Conservation (phyloP, 2,329 filamentous ascomycete genomes). For the Xylariomycetidae sp. region DNA sequence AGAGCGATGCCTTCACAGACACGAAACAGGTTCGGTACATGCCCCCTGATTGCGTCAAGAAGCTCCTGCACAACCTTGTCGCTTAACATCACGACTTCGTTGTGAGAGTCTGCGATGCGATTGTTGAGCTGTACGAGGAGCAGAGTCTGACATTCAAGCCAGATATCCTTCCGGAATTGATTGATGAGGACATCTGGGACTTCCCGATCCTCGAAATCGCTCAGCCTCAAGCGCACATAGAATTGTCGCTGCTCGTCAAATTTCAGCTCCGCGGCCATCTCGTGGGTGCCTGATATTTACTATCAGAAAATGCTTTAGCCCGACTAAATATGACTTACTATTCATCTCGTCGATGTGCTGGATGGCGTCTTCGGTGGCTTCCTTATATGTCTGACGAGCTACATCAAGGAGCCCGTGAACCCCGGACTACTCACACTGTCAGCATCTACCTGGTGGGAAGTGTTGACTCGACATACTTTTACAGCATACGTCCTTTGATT, state of each 20-base stretch:
- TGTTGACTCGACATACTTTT: slow-evolving; percentile 44
- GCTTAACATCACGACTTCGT: slow-evolving; percentile 79
- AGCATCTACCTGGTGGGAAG: not conserved
- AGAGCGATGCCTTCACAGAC: slow-evolving; percentile 83
- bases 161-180: slow-evolving; percentile 63
- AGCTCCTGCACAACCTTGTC: slow-evolving; percentile 71
- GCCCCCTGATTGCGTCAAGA: slow-evolving; percentile 63
- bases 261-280: slow-evolving; percentile 61
- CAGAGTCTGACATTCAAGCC: slow-evolving; percentile 82
- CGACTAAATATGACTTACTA: no score
- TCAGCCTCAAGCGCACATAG: slow-evolving; percentile 63
- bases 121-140: slow-evolving; percentile 76
- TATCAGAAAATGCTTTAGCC: no score
- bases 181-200: slow-evolving; percentile 76
- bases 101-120: slow-evolving; percentile 73
- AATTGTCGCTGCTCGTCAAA: slow-evolving; percentile 77
- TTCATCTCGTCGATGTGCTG: slow-evolving; percentile 65
- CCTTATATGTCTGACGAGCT: slow-evolving; percentile 83
- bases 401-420: slow-evolving; percentile 85
- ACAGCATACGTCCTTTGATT: slow-evolving; percentile 91
- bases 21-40: slow-evolving; percentile 72
- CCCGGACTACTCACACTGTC: slow-evolving; percentile 50
- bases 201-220: slow-evolving; percentile 55
- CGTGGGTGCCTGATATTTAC: slow-evolving; percentile 42
- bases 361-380: slow-evolving; percentile 74